phyloP scores from a whole-genome alignment of 495 filamentous ascomycete species.

The Xylaria intraflava region DNA sequence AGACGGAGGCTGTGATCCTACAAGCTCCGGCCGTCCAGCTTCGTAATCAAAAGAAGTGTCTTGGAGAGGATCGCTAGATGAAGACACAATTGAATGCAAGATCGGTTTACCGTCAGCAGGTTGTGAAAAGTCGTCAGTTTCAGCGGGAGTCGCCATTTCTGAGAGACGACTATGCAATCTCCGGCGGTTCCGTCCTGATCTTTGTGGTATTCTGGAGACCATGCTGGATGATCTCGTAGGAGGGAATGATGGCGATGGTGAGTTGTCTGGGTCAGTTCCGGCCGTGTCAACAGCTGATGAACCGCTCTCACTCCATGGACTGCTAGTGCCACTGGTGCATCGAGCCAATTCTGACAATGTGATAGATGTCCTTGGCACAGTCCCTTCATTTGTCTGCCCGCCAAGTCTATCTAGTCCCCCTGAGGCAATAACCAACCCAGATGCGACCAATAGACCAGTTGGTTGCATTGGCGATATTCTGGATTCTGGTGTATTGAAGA shows the following conservation, averaged over 20 bases:
- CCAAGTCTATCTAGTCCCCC: constrained; percentile 24
- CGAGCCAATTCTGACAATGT: constrained; percentile 6
- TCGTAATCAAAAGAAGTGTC: constrained; percentile 4
- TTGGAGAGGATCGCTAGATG: constrained; percentile 16
- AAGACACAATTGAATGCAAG: not conserved
- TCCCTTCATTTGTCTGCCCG: constrained; percentile 7
- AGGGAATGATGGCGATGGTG: constrained; percentile 8
- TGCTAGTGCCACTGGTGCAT: not conserved
- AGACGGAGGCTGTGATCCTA: not conserved
- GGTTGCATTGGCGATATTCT: constrained; percentile 1
- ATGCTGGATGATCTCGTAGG: constrained; percentile 7
- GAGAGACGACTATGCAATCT: constrained; percentile 21
- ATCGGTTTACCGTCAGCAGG: constrained; percentile 1
- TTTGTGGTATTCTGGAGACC: constrained; percentile 11
- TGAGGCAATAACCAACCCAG: constrained; percentile 23
- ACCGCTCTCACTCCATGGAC: not conserved
- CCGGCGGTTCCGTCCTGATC: constrained; percentile 12
- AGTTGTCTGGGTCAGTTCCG: constrained; percentile 12
- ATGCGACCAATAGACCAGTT: constrained; percentile 17
- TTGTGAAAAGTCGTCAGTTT: constrained; percentile 11
- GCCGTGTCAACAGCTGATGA: not conserved
- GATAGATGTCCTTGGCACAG: constrained; percentile 4
- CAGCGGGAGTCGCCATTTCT: constrained; percentile 24
- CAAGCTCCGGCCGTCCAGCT: not conserved
- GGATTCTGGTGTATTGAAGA: constrained; percentile 26